Conservation (phyloP, 163 green algal species). For the Prototheca cutis region DNA sequence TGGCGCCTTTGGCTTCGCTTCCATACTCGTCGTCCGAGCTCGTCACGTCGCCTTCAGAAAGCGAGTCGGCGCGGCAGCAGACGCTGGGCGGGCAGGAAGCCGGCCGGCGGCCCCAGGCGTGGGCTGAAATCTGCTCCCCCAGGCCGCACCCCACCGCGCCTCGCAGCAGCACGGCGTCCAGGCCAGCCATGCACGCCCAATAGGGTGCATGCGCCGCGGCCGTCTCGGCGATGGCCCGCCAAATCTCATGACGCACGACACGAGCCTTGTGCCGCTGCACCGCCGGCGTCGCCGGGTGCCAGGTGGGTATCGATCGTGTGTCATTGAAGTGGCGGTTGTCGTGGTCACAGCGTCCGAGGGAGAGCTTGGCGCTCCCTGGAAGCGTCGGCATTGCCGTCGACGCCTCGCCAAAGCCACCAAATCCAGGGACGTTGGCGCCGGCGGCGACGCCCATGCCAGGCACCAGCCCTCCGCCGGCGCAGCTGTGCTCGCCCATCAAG, state of each 20-base stretch:
- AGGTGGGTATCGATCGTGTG: background rate
- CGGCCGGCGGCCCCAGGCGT: background rate
- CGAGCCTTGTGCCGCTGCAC: no score
- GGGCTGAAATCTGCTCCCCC: background rate
- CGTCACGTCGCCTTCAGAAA: no score
- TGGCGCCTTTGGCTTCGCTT: no score
- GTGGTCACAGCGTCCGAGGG: no score
- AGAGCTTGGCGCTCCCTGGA: no score
- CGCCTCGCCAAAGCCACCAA: background rate
- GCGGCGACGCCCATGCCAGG: conserved; percentile 8
- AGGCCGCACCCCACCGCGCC: no score
- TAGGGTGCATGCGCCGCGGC: conserved; percentile 26
- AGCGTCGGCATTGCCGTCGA: no score
- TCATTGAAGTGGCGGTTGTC: no score
- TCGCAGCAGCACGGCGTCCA: background rate
- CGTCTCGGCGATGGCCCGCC: background rate
- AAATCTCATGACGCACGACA: no score
- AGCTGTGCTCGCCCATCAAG: conserved; percentile 52
- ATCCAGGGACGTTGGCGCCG: conserved; percentile 16
- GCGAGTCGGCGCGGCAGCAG: no score
- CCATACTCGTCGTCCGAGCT: no score
- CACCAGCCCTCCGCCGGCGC: no score
- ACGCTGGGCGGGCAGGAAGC: background rate
- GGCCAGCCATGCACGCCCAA: conserved; percentile 34
- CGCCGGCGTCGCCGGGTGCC: background rate